Conservation (phyloP, 225 moss, liverwort and hornwort genomes). For the Thuidium tamariscinum region DNA sequence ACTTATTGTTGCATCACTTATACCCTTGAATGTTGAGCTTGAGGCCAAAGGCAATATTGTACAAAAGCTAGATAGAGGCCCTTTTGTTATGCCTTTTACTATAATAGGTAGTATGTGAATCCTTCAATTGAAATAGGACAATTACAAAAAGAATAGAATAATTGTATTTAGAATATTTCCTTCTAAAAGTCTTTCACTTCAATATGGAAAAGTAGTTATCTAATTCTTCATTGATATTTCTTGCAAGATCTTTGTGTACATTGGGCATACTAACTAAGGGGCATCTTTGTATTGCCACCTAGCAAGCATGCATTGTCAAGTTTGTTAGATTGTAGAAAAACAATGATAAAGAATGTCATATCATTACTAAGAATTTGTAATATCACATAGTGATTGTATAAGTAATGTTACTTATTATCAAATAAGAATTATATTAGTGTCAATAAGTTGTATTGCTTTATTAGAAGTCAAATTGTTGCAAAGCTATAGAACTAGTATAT, state of each 20-base stretch:
- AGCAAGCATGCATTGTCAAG: neutral
- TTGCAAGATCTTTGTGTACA: neutral
- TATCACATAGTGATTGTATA: rapidly evolving
- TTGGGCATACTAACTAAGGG: neutral
- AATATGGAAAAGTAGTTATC: rapidly evolving
- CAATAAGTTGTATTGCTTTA: rapidly evolving
- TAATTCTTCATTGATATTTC: neutral
- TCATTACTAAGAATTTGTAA: neutral
- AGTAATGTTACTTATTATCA: neutral
- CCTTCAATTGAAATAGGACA: neutral
- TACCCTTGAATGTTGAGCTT: rapidly evolving
- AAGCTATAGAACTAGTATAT: neutral
- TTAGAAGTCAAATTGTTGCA: rapidly evolving
- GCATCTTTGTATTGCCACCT: too few relatives aligned
- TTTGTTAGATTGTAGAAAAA: rapidly evolving
- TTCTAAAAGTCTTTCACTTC: neutral
- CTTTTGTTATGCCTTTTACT: neutral
- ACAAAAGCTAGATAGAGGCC: rapidly evolving
- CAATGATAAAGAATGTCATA: neutral
- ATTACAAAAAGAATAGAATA: neutral
- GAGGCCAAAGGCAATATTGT: neutral
- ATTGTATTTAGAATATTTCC: rapidly evolving
- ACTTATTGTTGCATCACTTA: too few relatives aligned
- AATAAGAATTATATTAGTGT: rapidly evolving
- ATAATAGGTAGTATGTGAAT: neutral